Base-by-base conservation (phyloP, 2,329 filamentous ascomycete species). In the Ilyonectria destructans region DNA sequence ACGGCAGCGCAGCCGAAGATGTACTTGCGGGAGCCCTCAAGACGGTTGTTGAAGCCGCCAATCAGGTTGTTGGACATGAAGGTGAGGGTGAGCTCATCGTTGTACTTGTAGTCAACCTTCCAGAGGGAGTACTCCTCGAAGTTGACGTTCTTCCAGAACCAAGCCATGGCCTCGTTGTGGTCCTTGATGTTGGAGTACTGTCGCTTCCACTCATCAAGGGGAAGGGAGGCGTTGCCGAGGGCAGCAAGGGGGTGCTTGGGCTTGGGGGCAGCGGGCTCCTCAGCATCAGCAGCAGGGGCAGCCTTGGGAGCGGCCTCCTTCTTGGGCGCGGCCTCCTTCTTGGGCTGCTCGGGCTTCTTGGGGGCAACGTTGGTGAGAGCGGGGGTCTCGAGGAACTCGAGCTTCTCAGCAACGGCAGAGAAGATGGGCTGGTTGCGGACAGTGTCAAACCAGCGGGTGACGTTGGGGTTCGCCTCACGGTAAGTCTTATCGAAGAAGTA, bases 41-140 rank as follows among this genome's bases (percentile, higher is more conserved):
- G 94, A 89, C 96, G 96, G 83, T 91, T 90, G 87, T 98, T 97
- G 91, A 99, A 97, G 83, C 96, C 96, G 85, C 93, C 95, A 82
- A 99, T 96, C 84, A 98, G 88, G 91, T 99, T 99, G 89, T 93
- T 94, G 77, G 94, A 96, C 96, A 99, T 99, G 93, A 99, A 99
- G 80, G 93, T 93, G 85, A 96, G 87, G 81, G 94, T 98, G 76
- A 99, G 90, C 91, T 99, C 96, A 70, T 97, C 91, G 85, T 98
- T 97, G 90, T 99, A 99, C 92, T 97, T 98, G 92, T 97, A 99
- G 85, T 95, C 92, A 77, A 95, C 87, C 83, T 90, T 91, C 94
- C 95, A 99, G 83, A 99, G 86, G 64, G 95, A 97, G 90, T 96
- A 99, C 86, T 99, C 96, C 74, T 95, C 92, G 77, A 96, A 92